Evolutionary conservation across 2,329 filamentous ascomycete genomes (phyloP).

Genomic region (Coniochaeta sp.): DNA sequence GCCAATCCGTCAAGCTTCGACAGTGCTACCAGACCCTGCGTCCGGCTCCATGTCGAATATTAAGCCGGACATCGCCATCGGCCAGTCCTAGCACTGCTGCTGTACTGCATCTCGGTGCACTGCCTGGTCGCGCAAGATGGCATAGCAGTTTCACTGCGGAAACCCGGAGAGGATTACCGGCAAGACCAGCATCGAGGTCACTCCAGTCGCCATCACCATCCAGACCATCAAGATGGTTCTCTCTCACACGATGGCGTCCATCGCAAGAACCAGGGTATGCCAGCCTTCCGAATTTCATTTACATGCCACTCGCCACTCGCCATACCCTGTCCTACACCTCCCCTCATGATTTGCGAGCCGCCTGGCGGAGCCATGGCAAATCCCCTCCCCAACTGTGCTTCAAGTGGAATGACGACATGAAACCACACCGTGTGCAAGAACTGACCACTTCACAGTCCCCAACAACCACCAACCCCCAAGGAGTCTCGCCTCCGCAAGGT

Average conservation of each 20-base stretch:
- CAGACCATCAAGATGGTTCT: neutral
- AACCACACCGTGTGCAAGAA: neutral
- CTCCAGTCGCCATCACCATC: neutral
- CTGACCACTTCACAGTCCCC: neutral
- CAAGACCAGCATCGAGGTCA: neutral
- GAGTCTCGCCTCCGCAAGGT: slow-evolving; percentile 18
- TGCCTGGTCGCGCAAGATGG: neutral
- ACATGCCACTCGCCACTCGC: neutral
- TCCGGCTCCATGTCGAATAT: neutral
- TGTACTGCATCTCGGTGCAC: neutral
- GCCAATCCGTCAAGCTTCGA: neutral
- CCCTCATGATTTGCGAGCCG: neutral
- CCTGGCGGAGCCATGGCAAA: neutral
- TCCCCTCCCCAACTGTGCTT: neutral
- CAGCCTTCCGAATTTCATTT: neutral
- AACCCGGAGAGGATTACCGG: neutral
- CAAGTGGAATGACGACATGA: neutral
- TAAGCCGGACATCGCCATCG: neutral
- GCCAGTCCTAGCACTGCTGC: neutral
- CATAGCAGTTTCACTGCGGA: neutral
- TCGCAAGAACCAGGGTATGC: neutral
- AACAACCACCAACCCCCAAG: neutral
- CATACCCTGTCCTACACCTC: neutral
- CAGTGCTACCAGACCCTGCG: neutral
- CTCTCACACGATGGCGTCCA: neutral